A percentile compares a stretch with the other conserved stretches of the same genome.
phyloP scores from a whole-genome alignment of 73 alveolate genomes.

The Effrenium voratum region DNA sequence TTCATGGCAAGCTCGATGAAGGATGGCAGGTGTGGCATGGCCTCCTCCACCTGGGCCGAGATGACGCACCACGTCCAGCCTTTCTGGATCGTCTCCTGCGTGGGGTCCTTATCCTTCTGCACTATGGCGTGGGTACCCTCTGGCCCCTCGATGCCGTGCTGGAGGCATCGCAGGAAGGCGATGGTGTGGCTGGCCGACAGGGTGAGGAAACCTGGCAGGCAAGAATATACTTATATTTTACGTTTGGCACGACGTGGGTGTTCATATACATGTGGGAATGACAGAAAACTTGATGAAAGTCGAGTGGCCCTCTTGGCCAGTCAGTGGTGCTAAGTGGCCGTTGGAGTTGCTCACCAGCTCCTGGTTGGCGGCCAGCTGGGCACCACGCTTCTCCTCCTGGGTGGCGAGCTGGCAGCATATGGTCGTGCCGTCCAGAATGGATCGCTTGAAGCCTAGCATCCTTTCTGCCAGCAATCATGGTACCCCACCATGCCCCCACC shows the following conservation, averaged over 20 bases:
- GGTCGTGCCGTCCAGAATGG: background rate
- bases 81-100: background rate
- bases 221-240: background rate
- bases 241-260: no score
- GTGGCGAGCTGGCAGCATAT: background rate
- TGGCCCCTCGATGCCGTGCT: background rate
- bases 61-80: background rate
- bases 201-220: background rate
- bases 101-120: background rate
- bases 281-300: no score
- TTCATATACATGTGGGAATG: no score
- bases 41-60: background rate
- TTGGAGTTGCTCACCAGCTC: background rate
- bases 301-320: no score
- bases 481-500: no score
- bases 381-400: background rate
- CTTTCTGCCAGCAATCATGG: no score
- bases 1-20: background rate
- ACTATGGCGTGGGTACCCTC: no score
- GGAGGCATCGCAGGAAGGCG: background rate
- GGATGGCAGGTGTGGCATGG: background rate
- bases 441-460: no score
- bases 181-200: background rate
- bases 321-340: background rate
- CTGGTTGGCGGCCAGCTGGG: background rate